A percentile compares a stretch with the other conserved stretches of the same genome.
Evolutionary conservation across 2,329 filamentous ascomycete species (phyloP).

Genomic region (Talaromyces piceae): DNA sequence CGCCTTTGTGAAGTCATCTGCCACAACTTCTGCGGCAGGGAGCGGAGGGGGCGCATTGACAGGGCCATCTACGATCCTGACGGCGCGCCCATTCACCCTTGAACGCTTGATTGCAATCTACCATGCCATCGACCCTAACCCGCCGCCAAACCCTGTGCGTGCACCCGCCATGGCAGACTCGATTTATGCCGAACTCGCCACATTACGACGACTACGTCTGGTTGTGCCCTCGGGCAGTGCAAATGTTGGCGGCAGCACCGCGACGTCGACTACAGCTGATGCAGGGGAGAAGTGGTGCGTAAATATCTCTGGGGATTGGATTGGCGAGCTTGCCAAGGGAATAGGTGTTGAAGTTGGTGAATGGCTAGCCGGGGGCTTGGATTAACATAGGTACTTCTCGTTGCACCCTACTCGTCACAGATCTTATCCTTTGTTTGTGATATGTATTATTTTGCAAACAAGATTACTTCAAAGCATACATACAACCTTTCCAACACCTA

Average conservation of each 20-base stretch:
- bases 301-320: slow-evolving; percentile 41
- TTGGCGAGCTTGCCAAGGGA: slow-evolving; percentile 37
- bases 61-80: slow-evolving; percentile 33
- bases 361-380: slow-evolving; percentile 34
- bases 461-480: background rate
- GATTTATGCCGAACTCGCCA: slow-evolving; percentile 40
- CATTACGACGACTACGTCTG: slow-evolving; percentile 39
- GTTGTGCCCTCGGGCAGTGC: slow-evolving; percentile 36
- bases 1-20: slow-evolving; percentile 33
- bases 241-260: slow-evolving; percentile 15
- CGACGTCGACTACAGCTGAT: slow-evolving; percentile 31
- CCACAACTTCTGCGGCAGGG: slow-evolving; percentile 26
- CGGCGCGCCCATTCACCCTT: slow-evolving; percentile 37
- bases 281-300: slow-evolving; percentile 42
- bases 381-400: slow-evolving; percentile 16
- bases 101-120: slow-evolving; percentile 43
- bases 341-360: slow-evolving; percentile 41
- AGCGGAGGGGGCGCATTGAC: slow-evolving; percentile 13
- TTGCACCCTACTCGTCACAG: background rate
- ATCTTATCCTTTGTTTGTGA: too few relatives aligned
- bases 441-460: background rate
- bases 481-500: too few relatives aligned
- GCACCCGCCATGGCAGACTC: slow-evolving; percentile 33
- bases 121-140: slow-evolving; percentile 41
- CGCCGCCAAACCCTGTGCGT: slow-evolving; percentile 32